Conservation (phyloP, 768 basidiomycete species). For the Gautieria morchelliformis region DNA sequence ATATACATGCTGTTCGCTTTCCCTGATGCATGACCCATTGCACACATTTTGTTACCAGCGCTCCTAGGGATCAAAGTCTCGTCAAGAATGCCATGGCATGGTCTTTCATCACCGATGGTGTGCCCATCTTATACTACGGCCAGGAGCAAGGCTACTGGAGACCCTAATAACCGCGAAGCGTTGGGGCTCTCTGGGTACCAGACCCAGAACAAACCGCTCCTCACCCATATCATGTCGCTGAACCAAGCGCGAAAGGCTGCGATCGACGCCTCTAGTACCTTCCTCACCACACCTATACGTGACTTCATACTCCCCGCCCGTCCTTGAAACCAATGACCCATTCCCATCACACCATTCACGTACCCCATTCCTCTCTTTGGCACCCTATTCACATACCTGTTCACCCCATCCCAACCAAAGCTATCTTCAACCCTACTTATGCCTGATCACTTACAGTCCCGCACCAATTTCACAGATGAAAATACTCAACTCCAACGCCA, state of each 20-base stretch:
- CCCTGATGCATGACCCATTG: too few relatives aligned
- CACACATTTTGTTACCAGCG: conserved; percentile 1
- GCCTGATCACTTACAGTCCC: too few relatives aligned
- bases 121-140: conserved; percentile 44
- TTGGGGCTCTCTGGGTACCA: conserved; percentile 53
- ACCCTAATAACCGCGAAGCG: conserved; percentile 45
- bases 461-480: too few relatives aligned
- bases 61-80: conserved; percentile 28
- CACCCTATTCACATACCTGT: too few relatives aligned
- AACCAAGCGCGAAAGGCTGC: conserved; percentile 46
- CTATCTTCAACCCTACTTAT: too few relatives aligned
- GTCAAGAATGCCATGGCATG: conserved; percentile 40
- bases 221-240: conserved; percentile 35
- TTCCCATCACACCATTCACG: too few relatives aligned
- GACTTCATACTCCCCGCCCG: too few relatives aligned
- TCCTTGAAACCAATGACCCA: too few relatives aligned
- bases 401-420: too few relatives aligned
- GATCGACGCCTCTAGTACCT: conserved; percentile 30
- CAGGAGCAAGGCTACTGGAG: conserved; percentile 39
- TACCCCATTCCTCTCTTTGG: too few relatives aligned
- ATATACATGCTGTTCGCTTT: too few relatives aligned
- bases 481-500: too few relatives aligned
- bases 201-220: conserved; percentile 35
- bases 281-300: conserved; percentile 39
- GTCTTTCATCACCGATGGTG: conserved; percentile 40